These are phyloP conservation scores for Fusarium temperatum DNA, from an alignment of 2,329 filamentous ascomycete species.

Conservation along the genomic window DNA sequence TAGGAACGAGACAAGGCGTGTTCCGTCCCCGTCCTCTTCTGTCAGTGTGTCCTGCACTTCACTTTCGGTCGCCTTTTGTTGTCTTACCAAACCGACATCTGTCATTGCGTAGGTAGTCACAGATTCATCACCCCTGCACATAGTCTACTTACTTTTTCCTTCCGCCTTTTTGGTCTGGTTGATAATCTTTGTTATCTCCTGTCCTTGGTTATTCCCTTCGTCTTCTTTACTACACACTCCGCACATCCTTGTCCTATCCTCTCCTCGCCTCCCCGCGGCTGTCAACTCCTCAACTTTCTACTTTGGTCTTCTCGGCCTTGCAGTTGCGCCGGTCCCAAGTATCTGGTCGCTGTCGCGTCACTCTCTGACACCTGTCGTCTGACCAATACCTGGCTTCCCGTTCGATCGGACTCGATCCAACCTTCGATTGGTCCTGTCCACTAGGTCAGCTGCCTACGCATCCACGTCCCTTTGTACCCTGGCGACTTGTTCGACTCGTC, in stretches of 20 bases:
- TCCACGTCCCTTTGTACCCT: slow-evolving; percentile 30
- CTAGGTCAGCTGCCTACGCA: slow-evolving; percentile 36
- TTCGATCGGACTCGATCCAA: slow-evolving; percentile 28
- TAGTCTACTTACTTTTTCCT: neutral
- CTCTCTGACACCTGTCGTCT: slow-evolving; percentile 33
- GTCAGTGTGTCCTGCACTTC: slow-evolving; percentile 3
- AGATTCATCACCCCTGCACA: slow-evolving; percentile 22
- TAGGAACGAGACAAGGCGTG: slow-evolving; percentile 19
- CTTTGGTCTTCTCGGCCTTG: slow-evolving; percentile 15
- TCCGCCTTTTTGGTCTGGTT: slow-evolving; percentile 13
- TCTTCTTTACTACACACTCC: neutral
- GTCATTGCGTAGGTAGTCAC: slow-evolving; percentile 18
- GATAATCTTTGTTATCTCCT: slow-evolving; percentile 21
- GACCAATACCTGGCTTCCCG: slow-evolving; percentile 32
- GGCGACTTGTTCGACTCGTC: slow-evolving; percentile 29
- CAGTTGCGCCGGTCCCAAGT: slow-evolving; percentile 28
- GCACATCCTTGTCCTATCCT: slow-evolving; percentile 1
- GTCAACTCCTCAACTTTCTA: slow-evolving; percentile 11
- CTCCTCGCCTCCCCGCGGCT: neutral
- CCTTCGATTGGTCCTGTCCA: slow-evolving; percentile 28
- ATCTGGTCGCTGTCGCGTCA: slow-evolving; percentile 35
- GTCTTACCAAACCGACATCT: slow-evolving; percentile 33
- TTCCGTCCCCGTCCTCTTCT: neutral
- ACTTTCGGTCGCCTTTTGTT: slow-evolving; percentile 22
- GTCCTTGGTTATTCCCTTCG: slow-evolving; percentile 16